Percentiles rank a stretch among this genome's conserved stretches.
These are phyloP conservation scores for Chaetomium cochliodes DNA, from an alignment of 495 filamentous ascomycete genomes.

Conservation along the genomic window DNA sequence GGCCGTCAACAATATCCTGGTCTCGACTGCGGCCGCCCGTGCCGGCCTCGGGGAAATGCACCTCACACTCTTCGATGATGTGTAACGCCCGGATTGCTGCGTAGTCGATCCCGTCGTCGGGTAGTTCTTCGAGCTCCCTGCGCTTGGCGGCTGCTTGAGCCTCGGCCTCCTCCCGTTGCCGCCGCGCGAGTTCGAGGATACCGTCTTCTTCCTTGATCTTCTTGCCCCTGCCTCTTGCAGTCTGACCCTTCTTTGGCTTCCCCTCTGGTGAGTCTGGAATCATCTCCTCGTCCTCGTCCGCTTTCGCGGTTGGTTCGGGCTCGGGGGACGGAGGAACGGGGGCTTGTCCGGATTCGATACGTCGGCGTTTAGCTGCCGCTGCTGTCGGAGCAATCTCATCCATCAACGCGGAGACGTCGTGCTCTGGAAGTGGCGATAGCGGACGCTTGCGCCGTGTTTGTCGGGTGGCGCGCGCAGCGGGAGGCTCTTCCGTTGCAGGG, in stretches of 20 bases:
- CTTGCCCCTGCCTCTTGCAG: conserved; percentile 48
- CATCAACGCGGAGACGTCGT: conserved; percentile 53
- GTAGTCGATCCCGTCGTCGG: conserved; percentile 61
- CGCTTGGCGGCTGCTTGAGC: conserved; percentile 59
- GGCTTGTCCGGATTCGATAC: conserved; percentile 50
- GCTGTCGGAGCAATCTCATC: conserved; percentile 68
- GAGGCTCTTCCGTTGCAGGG: conserved; percentile 23
- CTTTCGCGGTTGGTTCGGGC: conserved; percentile 17
- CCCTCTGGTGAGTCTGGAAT: conserved; percentile 21
- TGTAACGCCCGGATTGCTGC: conserved; percentile 70
- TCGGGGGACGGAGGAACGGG: conserved; percentile 33
- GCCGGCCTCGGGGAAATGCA: conserved; percentile 42
- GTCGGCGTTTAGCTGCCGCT: conserved; percentile 68
- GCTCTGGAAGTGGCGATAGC: conserved; percentile 36
- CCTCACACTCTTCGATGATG: conserved; percentile 77
- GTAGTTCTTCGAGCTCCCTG: conserved; percentile 50
- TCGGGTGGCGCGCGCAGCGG: conserved; percentile 22
- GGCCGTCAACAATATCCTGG: conserved; percentile 50
- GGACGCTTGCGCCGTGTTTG: conserved; percentile 49
- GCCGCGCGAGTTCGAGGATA: conserved; percentile 65
- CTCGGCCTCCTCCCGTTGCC: conserved; percentile 68
- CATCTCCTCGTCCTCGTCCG: conserved; percentile 24
- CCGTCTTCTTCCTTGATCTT: conserved; percentile 60
- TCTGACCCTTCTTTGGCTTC: conserved; percentile 24
- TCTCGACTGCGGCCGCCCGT: conserved; percentile 37